Evolutionary conservation across 306 rosid genomes (phyloP), one percentile per base, ranked within the genome.

Genomic region (Quercus robur): DNA sequence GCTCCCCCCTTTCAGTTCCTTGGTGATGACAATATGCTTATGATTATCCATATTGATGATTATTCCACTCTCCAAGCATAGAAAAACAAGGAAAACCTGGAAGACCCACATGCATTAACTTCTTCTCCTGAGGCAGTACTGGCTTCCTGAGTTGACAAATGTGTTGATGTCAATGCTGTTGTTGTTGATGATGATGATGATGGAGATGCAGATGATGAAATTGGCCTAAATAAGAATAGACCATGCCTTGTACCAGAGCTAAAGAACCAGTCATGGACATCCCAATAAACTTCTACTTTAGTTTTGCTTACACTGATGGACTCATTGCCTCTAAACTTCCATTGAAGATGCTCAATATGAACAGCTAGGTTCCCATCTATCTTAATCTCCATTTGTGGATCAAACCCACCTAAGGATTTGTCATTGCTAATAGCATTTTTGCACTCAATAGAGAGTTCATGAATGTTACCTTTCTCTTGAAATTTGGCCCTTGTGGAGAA

Each of bases 281-380:
- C 99, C 97, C 97, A 94, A 75, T 79, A 91, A 1, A 94, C 97
- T 74, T 91, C 95, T 56, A 92, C 81, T 74, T 90, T 88, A 78
- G 86, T 90, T 56, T 82, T 88, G 81, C 81, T 86, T 14, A 94
- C 82, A 75, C 77, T 81, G 67, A 93, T 75, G 0, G 85, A 84
- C 35, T 88, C 94, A 68, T 94, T 94, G 4, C 99, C 99, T 90
- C 97, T 93, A 35, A 94, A 94, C 70, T 94, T 94, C 99, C 99
- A 94, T 14, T 94, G 97, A 77, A 94, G 94, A 25, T 89, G 97
- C 87, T 88, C 91, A 23, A 94, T 92, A 68, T 88, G 94, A 63
- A 94, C 70, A 31, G 82, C 94, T 62, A 86, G 76, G 70, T 87
- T 87, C 76, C 99, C 99, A 54, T 94, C 97, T 19, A 94, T 80